phyloP scores from a whole-genome alignment of 1,284 basidiomycete genomes.

The Chondrostereum purpureum region DNA sequence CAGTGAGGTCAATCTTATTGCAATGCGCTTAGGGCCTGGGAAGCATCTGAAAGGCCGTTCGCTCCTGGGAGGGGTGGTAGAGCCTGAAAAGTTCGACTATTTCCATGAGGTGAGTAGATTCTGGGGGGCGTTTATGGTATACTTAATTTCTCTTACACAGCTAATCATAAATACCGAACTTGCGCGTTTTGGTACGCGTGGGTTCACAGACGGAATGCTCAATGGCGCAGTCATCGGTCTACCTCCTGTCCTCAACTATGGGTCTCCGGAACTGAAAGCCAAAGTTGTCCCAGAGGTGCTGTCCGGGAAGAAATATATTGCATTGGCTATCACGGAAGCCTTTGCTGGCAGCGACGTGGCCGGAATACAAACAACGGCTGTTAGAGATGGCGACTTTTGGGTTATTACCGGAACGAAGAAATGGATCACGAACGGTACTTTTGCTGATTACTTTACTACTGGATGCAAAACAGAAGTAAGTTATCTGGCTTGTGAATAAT shows the following conservation, averaged over 20 bases:
- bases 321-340: slow-evolving; percentile 82
- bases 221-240: slow-evolving; percentile 76
- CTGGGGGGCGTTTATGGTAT: background rate
- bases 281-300: slow-evolving; percentile 79
- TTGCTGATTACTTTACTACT: slow-evolving; percentile 77
- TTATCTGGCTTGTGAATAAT: background rate
- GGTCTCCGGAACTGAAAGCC: slow-evolving; percentile 68
- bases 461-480: slow-evolving; percentile 61
- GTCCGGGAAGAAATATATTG: slow-evolving; percentile 72
- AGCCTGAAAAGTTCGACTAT: slow-evolving; percentile 84
- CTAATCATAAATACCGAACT: slow-evolving; percentile 88
- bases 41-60: slow-evolving; percentile 79
- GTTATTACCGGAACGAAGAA: slow-evolving; percentile 79
- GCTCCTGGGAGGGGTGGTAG: slow-evolving; percentile 78
- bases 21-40: slow-evolving; percentile 87
- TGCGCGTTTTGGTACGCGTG: slow-evolving; percentile 65
- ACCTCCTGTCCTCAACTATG: slow-evolving; percentile 82
- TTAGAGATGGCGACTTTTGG: slow-evolving; percentile 82
- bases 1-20: slow-evolving; percentile 68
- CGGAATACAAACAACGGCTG: slow-evolving; percentile 77
- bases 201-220: slow-evolving; percentile 64
- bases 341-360: slow-evolving; percentile 90
- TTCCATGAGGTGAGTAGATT: slow-evolving; percentile 62
- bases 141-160: slow-evolving; percentile 24
- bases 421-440: slow-evolving; percentile 87